phyloP scores from a whole-genome alignment of 2,329 filamentous ascomycete species.

The Xylariales sp. region DNA sequence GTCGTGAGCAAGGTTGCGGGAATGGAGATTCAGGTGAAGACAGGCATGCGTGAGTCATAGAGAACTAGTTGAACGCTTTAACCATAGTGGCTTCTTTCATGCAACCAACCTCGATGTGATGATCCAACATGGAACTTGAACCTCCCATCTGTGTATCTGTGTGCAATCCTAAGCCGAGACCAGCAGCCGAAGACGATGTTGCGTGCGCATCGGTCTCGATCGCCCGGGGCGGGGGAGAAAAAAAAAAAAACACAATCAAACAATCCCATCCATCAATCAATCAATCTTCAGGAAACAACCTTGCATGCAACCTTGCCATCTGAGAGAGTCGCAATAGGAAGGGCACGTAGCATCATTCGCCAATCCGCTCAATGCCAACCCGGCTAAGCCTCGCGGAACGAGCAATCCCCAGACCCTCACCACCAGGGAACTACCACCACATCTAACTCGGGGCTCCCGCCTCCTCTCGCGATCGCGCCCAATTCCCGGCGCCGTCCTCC shows the following conservation, averaged over 20 bases:
- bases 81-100: constrained; percentile 14
- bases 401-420: not conserved
- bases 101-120: not conserved
- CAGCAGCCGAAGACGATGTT: constrained; percentile 12
- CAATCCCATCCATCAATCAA: not conserved
- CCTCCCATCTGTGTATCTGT: not conserved
- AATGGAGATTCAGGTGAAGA: constrained; percentile 15
- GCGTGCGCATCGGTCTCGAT: constrained; percentile 10
- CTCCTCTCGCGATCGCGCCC: not conserved
- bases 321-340: constrained; percentile 12
- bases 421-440: constrained; percentile 13
- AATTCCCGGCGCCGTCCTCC: not conserved
- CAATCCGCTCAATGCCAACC: constrained; percentile 6
- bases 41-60: constrained; percentile 37
- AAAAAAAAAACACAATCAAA: not conserved
- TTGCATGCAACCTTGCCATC: constrained; percentile 3
- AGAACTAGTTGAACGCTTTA: not conserved
- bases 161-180: constrained; percentile 12
- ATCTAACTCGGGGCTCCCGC: constrained; percentile 13
- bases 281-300: not conserved
- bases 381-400: constrained; percentile 32
- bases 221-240: constrained; percentile 1
- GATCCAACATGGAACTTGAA: not conserved
- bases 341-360: constrained; percentile 3
- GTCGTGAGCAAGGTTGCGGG: constrained; percentile 3